Conservation (phyloP, 2,329 filamentous ascomycete genomes). For the Aspergillus texensis region DNA sequence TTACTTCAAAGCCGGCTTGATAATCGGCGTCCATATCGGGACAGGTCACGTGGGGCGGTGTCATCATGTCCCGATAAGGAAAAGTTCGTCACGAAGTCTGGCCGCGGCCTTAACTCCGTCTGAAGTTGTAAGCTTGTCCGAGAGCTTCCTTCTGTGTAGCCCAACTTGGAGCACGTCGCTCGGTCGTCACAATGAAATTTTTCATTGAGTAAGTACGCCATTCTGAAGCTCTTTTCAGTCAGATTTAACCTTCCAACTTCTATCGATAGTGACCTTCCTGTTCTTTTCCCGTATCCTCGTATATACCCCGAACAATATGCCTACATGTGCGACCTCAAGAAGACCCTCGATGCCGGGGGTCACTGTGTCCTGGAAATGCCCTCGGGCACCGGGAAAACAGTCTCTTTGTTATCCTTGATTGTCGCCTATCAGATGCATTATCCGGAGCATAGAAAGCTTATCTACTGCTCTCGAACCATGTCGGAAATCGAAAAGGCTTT, state of each 20-base stretch:
- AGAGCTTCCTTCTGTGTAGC: conserved; percentile 20
- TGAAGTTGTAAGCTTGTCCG: conserved; percentile 7
- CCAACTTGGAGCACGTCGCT: conserved; percentile 21
- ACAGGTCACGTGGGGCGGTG: background rate
- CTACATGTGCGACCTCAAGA: conserved; percentile 84
- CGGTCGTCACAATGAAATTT: conserved; percentile 68
- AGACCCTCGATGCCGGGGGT: conserved; percentile 87
- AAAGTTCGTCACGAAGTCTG: conserved; percentile 29
- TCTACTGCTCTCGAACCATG: conserved; percentile 99
- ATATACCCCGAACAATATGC: conserved; percentile 76
- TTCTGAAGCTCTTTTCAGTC: background rate
- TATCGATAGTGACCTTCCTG: conserved; percentile 61
- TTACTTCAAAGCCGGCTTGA: conserved; percentile 8
- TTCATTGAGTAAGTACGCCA: conserved; percentile 65
- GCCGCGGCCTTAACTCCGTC: conserved; percentile 13
- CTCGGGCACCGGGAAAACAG: conserved; percentile 96
- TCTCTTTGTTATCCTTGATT: conserved; percentile 91
- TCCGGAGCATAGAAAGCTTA: conserved; percentile 90
- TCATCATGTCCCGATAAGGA: conserved; percentile 37
- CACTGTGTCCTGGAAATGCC: conserved; percentile 99
- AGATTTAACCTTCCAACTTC: conserved; percentile 12
- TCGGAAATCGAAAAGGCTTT: conserved; percentile 98
- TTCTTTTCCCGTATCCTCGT: conserved; percentile 74
- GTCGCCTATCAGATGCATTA: conserved; percentile 95
- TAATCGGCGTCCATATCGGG: conserved; percentile 33